A percentile compares a stretch with the other conserved stretches of the same genome.
Conservation (phyloP, 805 yeast species). For the Pichia insulana region DNA sequence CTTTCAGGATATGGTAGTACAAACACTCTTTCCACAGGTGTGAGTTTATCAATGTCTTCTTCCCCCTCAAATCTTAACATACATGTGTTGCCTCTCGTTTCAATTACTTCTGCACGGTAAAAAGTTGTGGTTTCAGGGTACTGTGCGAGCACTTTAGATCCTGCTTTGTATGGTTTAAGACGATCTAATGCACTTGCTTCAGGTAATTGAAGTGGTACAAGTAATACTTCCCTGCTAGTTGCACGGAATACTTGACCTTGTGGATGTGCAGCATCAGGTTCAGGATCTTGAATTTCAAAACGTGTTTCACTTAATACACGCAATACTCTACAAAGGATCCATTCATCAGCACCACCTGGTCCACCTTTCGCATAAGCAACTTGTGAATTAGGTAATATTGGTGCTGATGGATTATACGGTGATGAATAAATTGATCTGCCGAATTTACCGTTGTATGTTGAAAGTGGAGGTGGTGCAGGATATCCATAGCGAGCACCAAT, state of each 20-base stretch:
- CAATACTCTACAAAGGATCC: conserved; percentile 93
- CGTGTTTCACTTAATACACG: conserved; percentile 39
- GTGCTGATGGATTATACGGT: conserved; percentile 16
- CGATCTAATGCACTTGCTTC: conserved; percentile 14
- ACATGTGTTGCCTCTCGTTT: conserved; percentile 70
- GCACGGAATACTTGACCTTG: conserved; percentile 83
- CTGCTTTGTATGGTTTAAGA: conserved; percentile 54
- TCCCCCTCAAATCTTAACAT: conserved; percentile 88
- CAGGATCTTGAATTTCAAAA: conserved; percentile 94
- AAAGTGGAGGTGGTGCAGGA: conserved; percentile 12
- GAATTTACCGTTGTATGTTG: conserved; percentile 10
- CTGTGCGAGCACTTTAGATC: conserved; percentile 79
- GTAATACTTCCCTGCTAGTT: conserved; percentile 66
- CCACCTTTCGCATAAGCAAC: conserved; percentile 77
- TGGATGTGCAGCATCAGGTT: conserved; percentile 88
- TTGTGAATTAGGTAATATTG: conserved; percentile 47
- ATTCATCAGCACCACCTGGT: conserved; percentile 49
- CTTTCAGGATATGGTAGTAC: conserved; percentile 64
- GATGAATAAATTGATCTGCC: conserved; percentile 17
- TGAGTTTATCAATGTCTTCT: conserved; percentile 92
- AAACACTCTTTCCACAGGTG: conserved; percentile 78
- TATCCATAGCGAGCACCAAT: conserved; percentile 8
- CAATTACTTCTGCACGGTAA: conserved; percentile 87
- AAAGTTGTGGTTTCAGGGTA: conserved; percentile 98
- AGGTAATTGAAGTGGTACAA: conserved; percentile 42